Evolutionary conservation across 139 green algal species (phyloP), one percentile per base, ranked within the genome.

Genomic region (Ostreobium quekettii): DNA sequence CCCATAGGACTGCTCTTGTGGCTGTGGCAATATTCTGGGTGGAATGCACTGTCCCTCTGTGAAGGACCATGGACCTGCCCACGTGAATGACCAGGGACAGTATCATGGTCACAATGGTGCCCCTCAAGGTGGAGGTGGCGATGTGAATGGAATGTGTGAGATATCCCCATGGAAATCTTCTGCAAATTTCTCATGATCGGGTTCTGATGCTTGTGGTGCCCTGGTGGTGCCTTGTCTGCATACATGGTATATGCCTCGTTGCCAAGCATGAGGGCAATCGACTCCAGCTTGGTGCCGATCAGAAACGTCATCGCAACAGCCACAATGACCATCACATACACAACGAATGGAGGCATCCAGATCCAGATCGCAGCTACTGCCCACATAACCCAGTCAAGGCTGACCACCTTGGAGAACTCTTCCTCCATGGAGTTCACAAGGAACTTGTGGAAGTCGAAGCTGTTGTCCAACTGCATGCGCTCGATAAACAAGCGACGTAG

Each of bases 401-500:
- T 59, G 5, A 80, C 70, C 28, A 80, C 49, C n/a, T 47, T 39
- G 1, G 62, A 38, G 35, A 80, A 76, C 60, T 80, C 74, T 26
- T 80, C 74, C 39, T 63, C 71, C 49, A 77, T 63, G 35, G 66
- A 64, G 24, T 77, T 72, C n/a, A 72, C 48, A 11, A 80, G 4
- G 48, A 77, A 80, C 15, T n/a, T 24, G 31, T 60, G 58, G 48
- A 80, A 80, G 66, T 76, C 37, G 26, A 76, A 80, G 19, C 46
- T 30, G 0, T 47, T 33, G 35, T 71, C 42, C 4, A 80, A 33
- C 29, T 76, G 39, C 49, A 80, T 68, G 6, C 65, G 53, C 31
- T 80, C 70, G n/a, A 72, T 71, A 30, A 75, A 72, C n/a, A 80
- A 48, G 22, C 61, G 67, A 35, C 65, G 48, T 47, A 80, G 62